A percentile compares a stretch with the other conserved stretches of the same genome.
Evolutionary conservation across 352 stramenopile species (phyloP).

Genomic region (Phytophthora meadii): DNA sequence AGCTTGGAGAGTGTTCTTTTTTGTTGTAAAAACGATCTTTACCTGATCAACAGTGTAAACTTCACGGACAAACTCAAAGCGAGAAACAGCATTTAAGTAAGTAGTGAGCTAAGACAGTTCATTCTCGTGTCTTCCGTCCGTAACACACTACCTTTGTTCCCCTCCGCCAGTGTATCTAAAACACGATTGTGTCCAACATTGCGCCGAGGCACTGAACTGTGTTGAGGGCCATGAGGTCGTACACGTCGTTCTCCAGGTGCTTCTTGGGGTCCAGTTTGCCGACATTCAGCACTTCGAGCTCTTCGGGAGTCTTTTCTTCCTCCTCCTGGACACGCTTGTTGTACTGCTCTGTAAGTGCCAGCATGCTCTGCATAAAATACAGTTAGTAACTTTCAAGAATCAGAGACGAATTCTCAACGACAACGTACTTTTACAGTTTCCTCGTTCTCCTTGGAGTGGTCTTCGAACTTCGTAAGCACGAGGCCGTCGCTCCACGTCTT

Average conservation of each 20-base stretch:
- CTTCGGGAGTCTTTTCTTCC: constrained; percentile 97
- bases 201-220: constrained; percentile 98
- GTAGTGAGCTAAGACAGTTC: constrained; percentile 25
- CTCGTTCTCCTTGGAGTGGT: constrained; percentile 94
- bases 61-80: constrained; percentile 14
- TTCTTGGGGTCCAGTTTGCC: constrained; percentile 97
- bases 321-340: constrained; percentile 96
- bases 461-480: constrained; percentile 95
- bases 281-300: constrained; percentile 98
- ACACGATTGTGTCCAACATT: constrained; percentile 99
- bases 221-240: constrained; percentile 98
- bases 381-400: constrained; percentile 54
- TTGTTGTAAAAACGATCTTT: constrained; percentile 28
- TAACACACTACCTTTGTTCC: constrained; percentile 19
- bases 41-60: constrained; percentile 23
- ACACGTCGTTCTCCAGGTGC: constrained; percentile 94
- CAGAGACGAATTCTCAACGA: background rate
- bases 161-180: constrained; percentile 72
- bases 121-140: constrained; percentile 17
- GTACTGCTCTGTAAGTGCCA: constrained; percentile 96
- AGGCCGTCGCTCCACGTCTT: constrained; percentile 97
- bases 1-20: constrained; percentile 17
- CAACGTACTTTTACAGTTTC: constrained; percentile 85
- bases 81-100: constrained; percentile 4
- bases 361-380: constrained; percentile 77